Evolutionary conservation across 2,329 filamentous ascomycete genomes (phyloP).

Genomic region (Rosellinia necatrix): DNA sequence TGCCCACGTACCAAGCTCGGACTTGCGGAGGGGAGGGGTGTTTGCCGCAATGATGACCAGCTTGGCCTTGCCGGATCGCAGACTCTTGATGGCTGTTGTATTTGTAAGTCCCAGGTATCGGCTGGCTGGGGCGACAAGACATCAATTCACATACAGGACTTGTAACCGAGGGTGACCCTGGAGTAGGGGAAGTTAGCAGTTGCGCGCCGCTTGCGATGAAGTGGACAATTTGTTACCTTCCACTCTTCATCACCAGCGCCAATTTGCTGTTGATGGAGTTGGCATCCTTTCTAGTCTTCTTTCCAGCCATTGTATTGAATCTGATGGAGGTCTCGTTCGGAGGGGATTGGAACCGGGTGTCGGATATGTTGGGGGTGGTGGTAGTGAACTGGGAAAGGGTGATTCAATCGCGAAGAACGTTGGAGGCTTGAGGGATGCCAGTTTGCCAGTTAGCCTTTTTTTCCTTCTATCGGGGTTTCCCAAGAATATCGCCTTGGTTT

Average conservation of each 20-base stretch:
- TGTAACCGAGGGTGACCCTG: constrained; percentile 91
- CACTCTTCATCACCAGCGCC: constrained; percentile 52
- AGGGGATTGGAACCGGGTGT: constrained; percentile 1
- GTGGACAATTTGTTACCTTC: too few species aligned
- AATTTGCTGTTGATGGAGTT: constrained; percentile 63
- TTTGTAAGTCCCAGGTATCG: constrained; percentile 9
- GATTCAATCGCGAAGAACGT: background rate
- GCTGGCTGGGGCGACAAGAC: background rate
- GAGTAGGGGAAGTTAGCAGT: too few species aligned
- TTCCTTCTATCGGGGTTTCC: background rate
- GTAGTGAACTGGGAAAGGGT: constrained; percentile 15
- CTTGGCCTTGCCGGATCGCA: constrained; percentile 97
- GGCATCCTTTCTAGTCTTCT: constrained; percentile 88
- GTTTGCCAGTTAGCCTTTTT: constrained; percentile 7
- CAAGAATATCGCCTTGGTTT: constrained; percentile 8
- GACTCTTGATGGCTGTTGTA: constrained; percentile 70
- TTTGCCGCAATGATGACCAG: constrained; percentile 95
- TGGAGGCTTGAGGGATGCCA: too few species aligned
- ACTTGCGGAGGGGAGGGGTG: constrained; percentile 97
- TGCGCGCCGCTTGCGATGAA: too few species aligned
- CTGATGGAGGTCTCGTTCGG: constrained; percentile 35
- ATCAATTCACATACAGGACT: constrained; percentile 58
- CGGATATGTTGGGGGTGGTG: constrained; percentile 17
- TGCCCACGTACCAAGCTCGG: constrained; percentile 91
- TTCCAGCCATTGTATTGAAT: constrained; percentile 67